phyloP scores from a whole-genome alignment of 371 early-diverging fungal genomes.

The Mucor saturninus region DNA sequence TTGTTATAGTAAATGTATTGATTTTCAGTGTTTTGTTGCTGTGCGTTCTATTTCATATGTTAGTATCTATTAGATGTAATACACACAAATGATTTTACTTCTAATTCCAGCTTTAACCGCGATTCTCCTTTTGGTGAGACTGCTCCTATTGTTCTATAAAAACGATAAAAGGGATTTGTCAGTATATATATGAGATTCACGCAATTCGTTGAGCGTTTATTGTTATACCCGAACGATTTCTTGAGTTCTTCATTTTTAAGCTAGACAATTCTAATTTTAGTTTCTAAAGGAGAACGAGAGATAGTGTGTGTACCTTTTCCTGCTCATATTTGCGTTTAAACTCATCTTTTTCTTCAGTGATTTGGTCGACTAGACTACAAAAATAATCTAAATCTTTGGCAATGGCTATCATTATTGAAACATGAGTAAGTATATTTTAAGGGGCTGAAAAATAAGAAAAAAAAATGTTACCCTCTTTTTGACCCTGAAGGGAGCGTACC shows the following conservation, averaged over 20 bases:
- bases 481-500: conserved; percentile 41
- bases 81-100: background rate
- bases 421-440: conserved; percentile 1
- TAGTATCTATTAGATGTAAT: no score
- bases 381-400: conserved; percentile 54
- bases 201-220: background rate
- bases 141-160: background rate
- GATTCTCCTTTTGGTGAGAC: conserved; percentile 1
- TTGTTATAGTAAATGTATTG: conserved; percentile 17
- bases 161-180: background rate
- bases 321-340: conserved; percentile 39
- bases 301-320: conserved; percentile 31
- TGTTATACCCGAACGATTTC: conserved; percentile 28
- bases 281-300: background rate
- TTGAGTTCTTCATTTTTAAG: conserved; percentile 36
- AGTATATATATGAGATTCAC: background rate
- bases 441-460: background rate
- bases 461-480: conserved; percentile 45
- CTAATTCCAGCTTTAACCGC: conserved; percentile 8
- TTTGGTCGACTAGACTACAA: conserved; percentile 52
- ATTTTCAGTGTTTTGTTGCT: conserved; percentile 15
- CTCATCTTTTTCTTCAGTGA: conserved; percentile 54
- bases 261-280: background rate
- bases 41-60: background rate
- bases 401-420: conserved; percentile 34